A percentile compares a stretch with the other conserved stretches of the same genome.
phyloP scores from a whole-genome alignment of 129 eudicot species.

The Saussurea involucrata region DNA sequence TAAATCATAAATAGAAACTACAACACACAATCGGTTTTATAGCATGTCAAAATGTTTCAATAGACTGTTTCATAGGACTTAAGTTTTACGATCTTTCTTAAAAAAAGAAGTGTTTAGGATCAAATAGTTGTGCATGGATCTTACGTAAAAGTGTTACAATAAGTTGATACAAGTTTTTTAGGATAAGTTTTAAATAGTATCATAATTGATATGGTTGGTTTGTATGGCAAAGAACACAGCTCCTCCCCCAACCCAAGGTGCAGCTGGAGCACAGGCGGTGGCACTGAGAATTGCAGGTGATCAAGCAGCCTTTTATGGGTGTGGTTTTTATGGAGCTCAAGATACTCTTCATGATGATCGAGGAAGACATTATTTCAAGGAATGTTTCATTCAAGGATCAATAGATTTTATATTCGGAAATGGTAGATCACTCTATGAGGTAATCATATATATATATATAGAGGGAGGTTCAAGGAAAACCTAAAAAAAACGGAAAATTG shows the following conservation, averaged over 20 bases:
- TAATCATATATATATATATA: conserved; percentile 1
- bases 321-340: conserved; percentile 86
- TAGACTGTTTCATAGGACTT: neutral
- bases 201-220: neutral
- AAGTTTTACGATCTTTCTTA: neutral
- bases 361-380: conserved; percentile 84
- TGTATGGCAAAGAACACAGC: conserved; percentile 63
- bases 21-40: neutral
- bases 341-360: conserved; percentile 76
- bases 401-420: conserved; percentile 83
- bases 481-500: too few species aligned
- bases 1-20: neutral
- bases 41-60: neutral
- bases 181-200: neutral
- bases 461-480: too few species aligned
- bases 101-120: neutral
- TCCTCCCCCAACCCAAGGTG: conserved; percentile 69
- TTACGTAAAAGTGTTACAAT: neutral
- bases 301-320: conserved; percentile 77
- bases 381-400: conserved; percentile 85
- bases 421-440: conserved; percentile 82
- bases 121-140: neutral
- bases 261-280: conserved; percentile 70
- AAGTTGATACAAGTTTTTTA: neutral
- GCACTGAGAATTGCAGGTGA: conserved; percentile 71